Base-by-base conservation (phyloP, 768 basidiomycete genomes). In the Paxillus rubicundulus region DNA sequence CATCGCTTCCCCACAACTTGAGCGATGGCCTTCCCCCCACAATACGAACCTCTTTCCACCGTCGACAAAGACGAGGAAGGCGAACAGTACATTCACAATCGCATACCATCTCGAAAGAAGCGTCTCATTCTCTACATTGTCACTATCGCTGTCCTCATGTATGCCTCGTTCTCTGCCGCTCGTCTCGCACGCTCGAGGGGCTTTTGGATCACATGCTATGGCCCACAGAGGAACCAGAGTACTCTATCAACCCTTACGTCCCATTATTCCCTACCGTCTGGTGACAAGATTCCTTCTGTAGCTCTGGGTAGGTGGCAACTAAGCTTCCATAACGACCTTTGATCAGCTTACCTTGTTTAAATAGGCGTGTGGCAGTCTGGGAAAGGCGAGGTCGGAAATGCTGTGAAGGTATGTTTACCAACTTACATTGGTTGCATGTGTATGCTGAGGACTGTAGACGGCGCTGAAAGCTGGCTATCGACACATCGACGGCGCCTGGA, bases 401-500 rank as follows among this genome's bases (percentile, higher is more conserved):
- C 87, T 18, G 85, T 90, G 53, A 82, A 82, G 72, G 83, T 78
- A 44, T 0, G 60, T 21, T n/a, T 28, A 6, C 33, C 18, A 0
- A 4, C n/a, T 21, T 24, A 9, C 5, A 3, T 9, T 17, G 28
- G 4, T 18, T 17, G 2, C 27, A 24, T 9, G 20, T 33, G 28
- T n/a, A n/a, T 37, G 18, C 39, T 50, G 24, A 53, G 20, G 2
- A 9, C 8, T 9, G 10, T 47, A 85, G 80, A 71, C 78, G 3
- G 86, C 86, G 2, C 63, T 89, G 49, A 71, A 74, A 21, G 70
- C 79, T 5, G 86, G 87, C 0, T 89, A 89, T 59, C 75, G 80
- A 54, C 87, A 87, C 61, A 85, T 89, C 41, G 87, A 87, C 57
- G 86, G 80, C 16, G 87, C 86, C 37, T 89, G 85, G 85, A 73